A percentile compares a stretch with the other conserved stretches of the same genome.
These are phyloP conservation scores for Ilex aquifolium DNA, from an alignment of 257 asterid genomes.

Conservation along the genomic window DNA sequence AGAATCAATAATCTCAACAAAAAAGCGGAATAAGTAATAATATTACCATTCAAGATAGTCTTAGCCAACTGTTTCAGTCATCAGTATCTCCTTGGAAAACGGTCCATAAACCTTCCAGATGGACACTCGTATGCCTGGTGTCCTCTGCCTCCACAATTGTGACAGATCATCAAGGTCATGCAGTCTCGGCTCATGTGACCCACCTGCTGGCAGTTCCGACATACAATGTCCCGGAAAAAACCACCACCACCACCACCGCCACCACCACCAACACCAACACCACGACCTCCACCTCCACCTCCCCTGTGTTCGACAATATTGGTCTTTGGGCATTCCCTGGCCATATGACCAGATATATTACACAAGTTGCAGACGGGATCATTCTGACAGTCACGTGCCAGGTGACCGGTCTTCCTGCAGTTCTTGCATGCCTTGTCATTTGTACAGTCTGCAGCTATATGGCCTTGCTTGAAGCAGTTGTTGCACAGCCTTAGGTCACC, in stretches of 20 bases:
- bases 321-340: conserved; percentile 70
- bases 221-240: conserved; percentile 50
- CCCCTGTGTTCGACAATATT: conserved; percentile 46
- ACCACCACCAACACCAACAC: conserved; percentile 34
- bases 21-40: background rate
- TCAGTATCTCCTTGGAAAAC: conserved; percentile 63
- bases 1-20: background rate
- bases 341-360: conserved; percentile 64
- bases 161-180: conserved; percentile 55
- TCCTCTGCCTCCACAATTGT: conserved; percentile 91
- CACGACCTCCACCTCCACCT: conserved; percentile 23
- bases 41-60: too few relatives aligned
- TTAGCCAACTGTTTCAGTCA: background rate
- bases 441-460: conserved; percentile 66
- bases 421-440: conserved; percentile 82
- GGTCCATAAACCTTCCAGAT: conserved; percentile 73
- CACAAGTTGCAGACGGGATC: conserved; percentile 69
- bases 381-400: conserved; percentile 63
- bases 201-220: conserved; percentile 75
- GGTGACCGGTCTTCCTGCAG: conserved; percentile 69
- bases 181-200: conserved; percentile 89
- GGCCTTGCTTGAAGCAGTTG: conserved; percentile 84
- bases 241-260: conserved; percentile 14
- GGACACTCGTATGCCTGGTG: conserved; percentile 82
- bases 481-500: conserved; percentile 77